Conservation (phyloP, 2,329 filamentous ascomycete genomes). For the Neopestalotiopsis sp. region DNA sequence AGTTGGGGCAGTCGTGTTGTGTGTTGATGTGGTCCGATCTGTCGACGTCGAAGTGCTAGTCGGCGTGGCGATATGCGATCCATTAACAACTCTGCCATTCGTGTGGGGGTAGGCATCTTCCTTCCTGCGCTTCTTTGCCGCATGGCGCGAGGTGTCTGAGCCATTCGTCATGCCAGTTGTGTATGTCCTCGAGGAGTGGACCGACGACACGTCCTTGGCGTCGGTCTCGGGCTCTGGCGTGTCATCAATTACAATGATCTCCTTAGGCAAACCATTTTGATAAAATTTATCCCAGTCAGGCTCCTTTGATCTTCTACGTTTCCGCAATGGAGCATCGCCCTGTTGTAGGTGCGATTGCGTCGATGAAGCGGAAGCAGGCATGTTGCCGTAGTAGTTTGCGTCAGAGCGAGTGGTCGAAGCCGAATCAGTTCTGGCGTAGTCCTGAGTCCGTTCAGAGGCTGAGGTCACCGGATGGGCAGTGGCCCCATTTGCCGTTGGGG, state of each 20-base stretch:
- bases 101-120: conserved; percentile 68
- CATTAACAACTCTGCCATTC: conserved; percentile 66
- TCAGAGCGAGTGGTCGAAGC: conserved; percentile 37
- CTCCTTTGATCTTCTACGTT: conserved; percentile 63
- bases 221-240: conserved; percentile 62
- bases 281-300: conserved; percentile 84
- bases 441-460: conserved; percentile 33
- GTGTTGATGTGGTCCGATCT: conserved; percentile 79
- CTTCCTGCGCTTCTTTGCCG: conserved; percentile 77
- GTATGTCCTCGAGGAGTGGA: conserved; percentile 41
- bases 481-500: conserved; percentile 40
- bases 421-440: conserved; percentile 35
- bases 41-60: conserved; percentile 78
- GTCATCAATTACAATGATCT: conserved; percentile 84
- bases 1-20: conserved; percentile 88
- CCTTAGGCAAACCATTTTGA: conserved; percentile 81
- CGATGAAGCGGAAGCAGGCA: conserved; percentile 41
- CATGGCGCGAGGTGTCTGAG: conserved; percentile 47
- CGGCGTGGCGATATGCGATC: conserved; percentile 74
- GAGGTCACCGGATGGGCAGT: conserved; percentile 35
- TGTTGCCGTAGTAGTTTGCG: conserved; percentile 35
- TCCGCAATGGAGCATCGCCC: conserved; percentile 42
- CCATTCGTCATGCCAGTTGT: conserved; percentile 38
- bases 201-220: conserved; percentile 38
- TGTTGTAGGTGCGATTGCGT: conserved; percentile 32